Base-by-base conservation (phyloP, 768 basidiomycete species). In the Pleurotus salmoneostramineus region DNA sequence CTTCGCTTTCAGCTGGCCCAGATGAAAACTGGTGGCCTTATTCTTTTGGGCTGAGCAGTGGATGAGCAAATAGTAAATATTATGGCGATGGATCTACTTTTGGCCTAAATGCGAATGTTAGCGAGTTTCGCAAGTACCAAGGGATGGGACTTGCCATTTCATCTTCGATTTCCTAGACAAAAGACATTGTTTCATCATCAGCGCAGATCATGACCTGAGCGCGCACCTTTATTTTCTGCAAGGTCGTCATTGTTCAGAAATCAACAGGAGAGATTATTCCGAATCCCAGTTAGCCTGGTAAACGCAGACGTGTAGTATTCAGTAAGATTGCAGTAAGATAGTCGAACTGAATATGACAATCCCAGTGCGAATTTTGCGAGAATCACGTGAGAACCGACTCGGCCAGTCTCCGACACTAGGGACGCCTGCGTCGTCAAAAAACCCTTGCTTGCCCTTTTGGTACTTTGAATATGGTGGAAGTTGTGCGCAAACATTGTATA, bases 1-100 rank as follows among this genome's bases (percentile, higher is more conserved):
- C 72, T 99, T 99, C 57, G 97, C 96, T 72, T 98, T 98, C 70
- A 98, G 87, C 76, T 95, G 93, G 55, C 95, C 95, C 59, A 97
- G 75, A 77, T 96, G 95, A 72, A 95, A 95, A 76, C 92, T 93
- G 63, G 91, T 93, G 76, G 91, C 91, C 84, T 94, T 94, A 74
- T 94, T 94, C 73, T 94, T 94, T 80, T 94, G 92, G 68, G 92
- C 92, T 94, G 21, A 71, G 58, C 60, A 68, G 56, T 69, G 50
- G 55, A 52, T 48, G 54, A 52, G 15, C 31, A 45, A 17, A 34
- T 33, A 36, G 51, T 47, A 46, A 3, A 7, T 27, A 21, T 32
- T 33, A 51, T 47, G 42, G n/a, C 35, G 56, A 52, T 8, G 34
- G 8, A 77, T 80, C 68, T 80, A 92, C 90, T 95, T 83, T 83